Evolutionary conservation across 768 basidiomycete species (phyloP), one percentile per base, ranked within the genome.

Genomic region (Chalciporus sphaerocephalus): DNA sequence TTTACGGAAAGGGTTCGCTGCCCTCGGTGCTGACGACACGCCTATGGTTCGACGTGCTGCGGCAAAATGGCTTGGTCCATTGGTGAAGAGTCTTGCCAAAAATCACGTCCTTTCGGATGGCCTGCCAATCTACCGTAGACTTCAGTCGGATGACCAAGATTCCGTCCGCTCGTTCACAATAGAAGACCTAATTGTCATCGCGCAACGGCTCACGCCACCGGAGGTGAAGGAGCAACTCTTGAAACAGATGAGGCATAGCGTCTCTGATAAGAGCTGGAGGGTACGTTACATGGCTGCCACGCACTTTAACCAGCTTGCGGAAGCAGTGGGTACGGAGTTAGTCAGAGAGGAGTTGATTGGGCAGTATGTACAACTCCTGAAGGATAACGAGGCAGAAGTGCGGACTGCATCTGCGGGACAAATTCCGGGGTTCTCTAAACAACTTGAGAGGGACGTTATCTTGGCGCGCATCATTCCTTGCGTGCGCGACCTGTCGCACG

Each of bases 351-450:
- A 99, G 62, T 71, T 98, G 50, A 92, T 94, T 53, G 81, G 81
- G 22, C 92, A 95, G 51, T 98, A 87, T 65, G 92, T 97, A 6
- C 85, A 89, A 47, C 75, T 99, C 45, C 72, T 99, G 60, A 98
- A 97, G 68, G 96, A 99, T 61, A 95, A 95, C 58, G 96, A 99
- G 69, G 96, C 96, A 16, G 96, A 99, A 69, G 96, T 97, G 33
- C 83, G 94, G 52, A 97, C 94, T 40, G 95, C 96, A 34, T 93
- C 88, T 41, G 84, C 95, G 30, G 91, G 90, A 30, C 96, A 98
- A 67, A 91, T 99, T 53, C 96, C 96, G 67, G 95, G 94, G 10
- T 98, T 99, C 63, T 86, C 93, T 36, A 92, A 92, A 65, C 79
- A 94, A 23, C 76, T 97, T 44, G 94, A 97, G 62, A 85, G 85